A percentile compares a stretch with the other conserved stretches of the same genome.
phyloP scores from a whole-genome alignment of 2,329 filamentous ascomycete genomes.

The Hortaea werneckii region DNA sequence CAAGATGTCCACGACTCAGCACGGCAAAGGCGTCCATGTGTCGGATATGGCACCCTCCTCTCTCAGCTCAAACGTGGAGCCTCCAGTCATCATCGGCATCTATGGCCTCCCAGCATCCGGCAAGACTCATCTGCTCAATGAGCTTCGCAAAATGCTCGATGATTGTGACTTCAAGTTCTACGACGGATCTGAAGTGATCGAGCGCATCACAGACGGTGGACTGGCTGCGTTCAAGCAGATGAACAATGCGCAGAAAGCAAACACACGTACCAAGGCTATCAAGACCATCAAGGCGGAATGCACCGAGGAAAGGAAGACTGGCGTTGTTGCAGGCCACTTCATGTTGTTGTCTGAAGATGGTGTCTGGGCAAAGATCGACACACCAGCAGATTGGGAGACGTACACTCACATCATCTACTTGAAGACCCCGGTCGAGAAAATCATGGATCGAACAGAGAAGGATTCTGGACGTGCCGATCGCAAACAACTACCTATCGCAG shows the following conservation, averaged over 20 bases:
- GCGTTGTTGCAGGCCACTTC: constrained; percentile 46
- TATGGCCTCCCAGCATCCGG: constrained; percentile 48
- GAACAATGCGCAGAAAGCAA: constrained; percentile 26
- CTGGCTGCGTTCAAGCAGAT: constrained; percentile 39
- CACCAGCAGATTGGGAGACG: constrained; percentile 33
- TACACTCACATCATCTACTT: constrained; percentile 54
- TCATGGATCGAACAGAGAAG: constrained; percentile 22
- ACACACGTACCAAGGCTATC: constrained; percentile 39
- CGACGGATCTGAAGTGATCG: constrained; percentile 45
- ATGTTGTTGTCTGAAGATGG: constrained; percentile 42
- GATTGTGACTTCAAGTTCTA: constrained; percentile 36
- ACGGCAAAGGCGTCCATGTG: too few species aligned
- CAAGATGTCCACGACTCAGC: too few species aligned
- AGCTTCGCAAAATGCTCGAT: constrained; percentile 30
- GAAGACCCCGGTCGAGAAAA: constrained; percentile 26
- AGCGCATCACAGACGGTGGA: constrained; percentile 34
- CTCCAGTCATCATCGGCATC: constrained; percentile 36
- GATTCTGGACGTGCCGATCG: constrained; percentile 28
- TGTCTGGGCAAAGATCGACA: constrained; percentile 30
- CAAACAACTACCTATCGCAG: constrained; percentile 19
- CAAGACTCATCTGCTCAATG: constrained; percentile 38
- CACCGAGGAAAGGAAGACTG: constrained; percentile 24
- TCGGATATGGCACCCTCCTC: too few species aligned
- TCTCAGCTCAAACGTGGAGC: too few species aligned
- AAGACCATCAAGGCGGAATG: constrained; percentile 32